phyloP scores from a whole-genome alignment of 2,329 filamentous ascomycete species.

The Hymenoscyphus fraxineus region DNA sequence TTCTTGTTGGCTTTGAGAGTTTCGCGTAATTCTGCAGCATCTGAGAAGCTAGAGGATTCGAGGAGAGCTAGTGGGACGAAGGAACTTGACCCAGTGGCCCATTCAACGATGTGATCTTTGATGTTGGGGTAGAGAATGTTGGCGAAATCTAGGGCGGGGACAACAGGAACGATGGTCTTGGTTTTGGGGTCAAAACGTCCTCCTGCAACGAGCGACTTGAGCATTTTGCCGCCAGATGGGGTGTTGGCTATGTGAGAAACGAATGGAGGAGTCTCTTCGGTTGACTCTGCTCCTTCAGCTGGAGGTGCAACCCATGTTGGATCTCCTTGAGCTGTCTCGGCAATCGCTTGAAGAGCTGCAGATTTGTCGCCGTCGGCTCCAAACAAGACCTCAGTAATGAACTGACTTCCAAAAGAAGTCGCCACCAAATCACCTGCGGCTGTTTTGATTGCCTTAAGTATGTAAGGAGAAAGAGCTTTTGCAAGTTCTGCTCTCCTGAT shows the following conservation, averaged over 20 bases:
- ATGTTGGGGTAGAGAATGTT: conserved; percentile 79
- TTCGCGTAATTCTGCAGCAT: conserved; percentile 63
- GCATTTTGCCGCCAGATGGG: conserved; percentile 70
- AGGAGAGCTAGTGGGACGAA: conserved; percentile 81
- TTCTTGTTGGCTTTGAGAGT: conserved; percentile 71
- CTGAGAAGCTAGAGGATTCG: conserved; percentile 68
- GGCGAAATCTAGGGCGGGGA: conserved; percentile 77
- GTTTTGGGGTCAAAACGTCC: conserved; percentile 76
- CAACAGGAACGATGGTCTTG: conserved; percentile 66
- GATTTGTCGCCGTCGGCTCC: conserved; percentile 71
- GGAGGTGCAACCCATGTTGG: conserved; percentile 38
- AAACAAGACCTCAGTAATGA: conserved; percentile 78
- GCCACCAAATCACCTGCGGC: conserved; percentile 65
- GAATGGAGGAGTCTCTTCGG: conserved; percentile 14
- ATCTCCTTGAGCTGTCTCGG: conserved; percentile 58
- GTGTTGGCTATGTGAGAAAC: conserved; percentile 55
- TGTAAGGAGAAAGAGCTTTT: conserved; percentile 66
- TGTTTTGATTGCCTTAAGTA: conserved; percentile 70
- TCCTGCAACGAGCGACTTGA: conserved; percentile 87
- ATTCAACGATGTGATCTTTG: conserved; percentile 67
- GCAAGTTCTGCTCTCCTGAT: conserved; percentile 72
- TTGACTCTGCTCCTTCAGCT: conserved; percentile 13
- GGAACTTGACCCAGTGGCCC: conserved; percentile 82
- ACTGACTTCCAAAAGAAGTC: conserved; percentile 80
- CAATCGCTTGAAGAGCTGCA: conserved; percentile 67